Percentiles rank a stretch among this genome's conserved stretches.
phyloP scores from a whole-genome alignment of 2,329 filamentous ascomycete species.

The Sporothrix phasma region DNA sequence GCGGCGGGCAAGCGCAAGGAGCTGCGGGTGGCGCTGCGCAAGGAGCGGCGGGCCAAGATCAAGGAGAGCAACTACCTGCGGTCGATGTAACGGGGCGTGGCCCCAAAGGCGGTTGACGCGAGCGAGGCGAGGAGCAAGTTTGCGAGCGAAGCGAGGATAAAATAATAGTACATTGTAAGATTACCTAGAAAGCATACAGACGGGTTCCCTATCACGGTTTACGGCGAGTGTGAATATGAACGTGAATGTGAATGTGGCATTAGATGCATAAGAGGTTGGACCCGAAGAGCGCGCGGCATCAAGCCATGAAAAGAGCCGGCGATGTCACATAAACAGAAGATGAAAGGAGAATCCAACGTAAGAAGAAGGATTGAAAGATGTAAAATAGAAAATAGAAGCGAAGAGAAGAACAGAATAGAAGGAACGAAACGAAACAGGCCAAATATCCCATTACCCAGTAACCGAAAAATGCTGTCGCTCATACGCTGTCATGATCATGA shows the following conservation, averaged over 20 bases:
- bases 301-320: no score
- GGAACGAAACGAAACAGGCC: background rate
- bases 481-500: conserved; percentile 11
- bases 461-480: background rate
- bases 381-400: no score
- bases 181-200: background rate
- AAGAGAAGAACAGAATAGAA: background rate
- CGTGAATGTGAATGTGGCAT: background rate
- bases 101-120: no score
- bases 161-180: conserved; percentile 4
- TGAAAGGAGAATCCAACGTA: background rate
- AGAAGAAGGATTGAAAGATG: no score
- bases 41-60: conserved; percentile 64
- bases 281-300: no score
- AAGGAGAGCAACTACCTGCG: conserved; percentile 83
- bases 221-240: background rate
- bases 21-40: conserved; percentile 61
- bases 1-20: conserved; percentile 46
- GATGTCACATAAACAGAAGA: background rate
- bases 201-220: background rate
- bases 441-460: background rate
- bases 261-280: background rate
- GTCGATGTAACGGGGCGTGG: no score
- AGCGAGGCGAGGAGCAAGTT: no score
- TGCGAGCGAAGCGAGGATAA: no score